Evolutionary conservation across 2,329 filamentous ascomycete genomes (phyloP).

Genomic region (Aureobasidium sp.): DNA sequence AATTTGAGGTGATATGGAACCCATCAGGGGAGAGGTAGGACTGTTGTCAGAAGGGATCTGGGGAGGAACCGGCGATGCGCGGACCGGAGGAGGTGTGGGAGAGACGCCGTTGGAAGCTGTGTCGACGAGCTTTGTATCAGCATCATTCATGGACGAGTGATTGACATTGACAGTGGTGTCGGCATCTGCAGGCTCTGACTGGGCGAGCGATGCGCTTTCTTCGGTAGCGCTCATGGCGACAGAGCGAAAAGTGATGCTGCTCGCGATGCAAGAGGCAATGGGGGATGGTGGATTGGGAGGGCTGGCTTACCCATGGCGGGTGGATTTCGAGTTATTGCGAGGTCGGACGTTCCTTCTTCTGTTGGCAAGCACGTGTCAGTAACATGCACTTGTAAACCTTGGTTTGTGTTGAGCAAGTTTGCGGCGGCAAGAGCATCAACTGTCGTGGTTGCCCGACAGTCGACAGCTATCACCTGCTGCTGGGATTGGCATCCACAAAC

Average conservation of each 20-base stretch:
- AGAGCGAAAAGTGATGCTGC: background rate
- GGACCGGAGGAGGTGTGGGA: slow-evolving; percentile 36
- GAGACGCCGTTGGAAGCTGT: slow-evolving; percentile 41
- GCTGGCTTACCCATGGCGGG: slow-evolving; percentile 16
- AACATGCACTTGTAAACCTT: background rate
- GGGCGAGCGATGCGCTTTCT: slow-evolving; percentile 4
- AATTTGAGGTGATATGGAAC: slow-evolving; percentile 34
- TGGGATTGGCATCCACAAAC: background rate
- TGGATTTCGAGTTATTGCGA: background rate
- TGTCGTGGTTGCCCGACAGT: background rate
- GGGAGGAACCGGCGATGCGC: slow-evolving; percentile 41
- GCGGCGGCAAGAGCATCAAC: slow-evolving; percentile 4
- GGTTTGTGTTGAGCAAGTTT: slow-evolving; percentile 10
- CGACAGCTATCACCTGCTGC: background rate
- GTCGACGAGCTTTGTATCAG: slow-evolving; percentile 17
- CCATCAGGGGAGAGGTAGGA: slow-evolving; percentile 48
- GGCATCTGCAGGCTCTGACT: background rate
- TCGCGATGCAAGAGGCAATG: slow-evolving; percentile 9
- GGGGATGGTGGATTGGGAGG: slow-evolving; percentile 2
- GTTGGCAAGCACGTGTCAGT: slow-evolving; percentile 11
- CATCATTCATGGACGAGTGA: slow-evolving; percentile 11
- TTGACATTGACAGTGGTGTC: background rate
- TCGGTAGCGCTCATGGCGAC: slow-evolving; percentile 11
- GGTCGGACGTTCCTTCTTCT: slow-evolving; percentile 11
- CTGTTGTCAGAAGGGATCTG: slow-evolving; percentile 42